A percentile compares a stretch with the other conserved stretches of the same genome.
Conservation (phyloP, 805 yeast genomes). For the Hermanozyma aechmeae region DNA sequence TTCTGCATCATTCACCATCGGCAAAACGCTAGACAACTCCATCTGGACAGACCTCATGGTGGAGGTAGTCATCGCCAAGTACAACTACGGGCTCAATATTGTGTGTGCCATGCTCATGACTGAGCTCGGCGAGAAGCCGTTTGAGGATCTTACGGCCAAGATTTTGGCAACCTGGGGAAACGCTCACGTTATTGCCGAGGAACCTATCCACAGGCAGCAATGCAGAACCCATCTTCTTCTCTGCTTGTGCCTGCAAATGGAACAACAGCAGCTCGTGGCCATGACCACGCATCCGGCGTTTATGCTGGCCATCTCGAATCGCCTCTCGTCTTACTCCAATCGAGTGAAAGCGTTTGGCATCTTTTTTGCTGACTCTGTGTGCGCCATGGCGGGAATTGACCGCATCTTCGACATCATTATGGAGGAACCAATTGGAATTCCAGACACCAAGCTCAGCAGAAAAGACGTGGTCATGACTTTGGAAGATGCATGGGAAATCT, state of each 20-base stretch:
- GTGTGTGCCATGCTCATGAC: constrained; percentile 5
- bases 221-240: constrained; percentile 39
- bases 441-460: neutral
- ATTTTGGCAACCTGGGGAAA: constrained; percentile 19
- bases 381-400: constrained; percentile 19
- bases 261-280: constrained; percentile 9
- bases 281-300: constrained; percentile 32
- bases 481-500: constrained; percentile 13
- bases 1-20: no score
- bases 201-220: constrained; percentile 36
- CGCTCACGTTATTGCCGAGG: constrained; percentile 22
- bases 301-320: constrained; percentile 41
- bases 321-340: constrained; percentile 41
- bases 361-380: constrained; percentile 44
- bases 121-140: neutral
- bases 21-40: no score
- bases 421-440: no score
- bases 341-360: constrained; percentile 46
- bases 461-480: constrained; percentile 1
- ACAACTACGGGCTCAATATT: constrained; percentile 4
- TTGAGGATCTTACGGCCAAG: neutral
- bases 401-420: constrained; percentile 25
- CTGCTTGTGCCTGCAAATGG: constrained; percentile 16
- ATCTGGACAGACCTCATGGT: constrained; percentile 9
- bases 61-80: constrained; percentile 13